Conservation (phyloP, 192 early-diverging fungal genomes). For the Piromyces finnis region DNA sequence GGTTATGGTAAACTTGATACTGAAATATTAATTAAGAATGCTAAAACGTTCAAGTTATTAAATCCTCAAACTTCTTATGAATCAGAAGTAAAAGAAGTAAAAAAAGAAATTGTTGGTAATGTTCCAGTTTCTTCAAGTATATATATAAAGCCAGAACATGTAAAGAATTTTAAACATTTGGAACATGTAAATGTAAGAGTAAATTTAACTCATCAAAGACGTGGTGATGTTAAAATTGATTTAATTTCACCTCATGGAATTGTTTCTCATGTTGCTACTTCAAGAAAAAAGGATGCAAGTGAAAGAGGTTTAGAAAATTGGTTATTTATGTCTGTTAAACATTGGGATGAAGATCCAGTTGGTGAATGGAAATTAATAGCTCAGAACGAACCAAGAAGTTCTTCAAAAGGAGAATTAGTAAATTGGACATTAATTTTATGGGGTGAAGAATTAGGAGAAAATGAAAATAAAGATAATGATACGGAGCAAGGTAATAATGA, state of each 20-base stretch:
- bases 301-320: slow-evolving; percentile 57
- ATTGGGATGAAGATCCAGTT: slow-evolving; percentile 84
- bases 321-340: slow-evolving; percentile 92
- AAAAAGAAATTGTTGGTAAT: not conserved
- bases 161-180: slow-evolving; percentile 19
- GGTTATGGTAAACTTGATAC: slow-evolving; percentile 87
- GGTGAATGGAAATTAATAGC: slow-evolving; percentile 56
- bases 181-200: slow-evolving; percentile 86
- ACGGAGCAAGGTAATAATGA: not conserved
- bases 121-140: not conserved
- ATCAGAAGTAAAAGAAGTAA: slow-evolving; percentile 5
- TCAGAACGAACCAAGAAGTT: not conserved
- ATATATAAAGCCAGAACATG: not conserved
- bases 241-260: slow-evolving; percentile 56
- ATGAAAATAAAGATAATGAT: not conserved
- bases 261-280: slow-evolving; percentile 43
- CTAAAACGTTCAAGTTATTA: slow-evolving; percentile 45
- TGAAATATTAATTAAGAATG: slow-evolving; percentile 56
- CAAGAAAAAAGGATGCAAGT: slow-evolving; percentile 43
- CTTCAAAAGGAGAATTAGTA: not conserved
- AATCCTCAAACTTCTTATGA: slow-evolving; percentile 39
- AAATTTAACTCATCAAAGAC: slow-evolving; percentile 51
- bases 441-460: not conserved
- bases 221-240: slow-evolving; percentile 75
- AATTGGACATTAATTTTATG: not conserved